Base-by-base conservation (phyloP, 2,329 filamentous ascomycete species). In the Sporothrix pallida region DNA sequence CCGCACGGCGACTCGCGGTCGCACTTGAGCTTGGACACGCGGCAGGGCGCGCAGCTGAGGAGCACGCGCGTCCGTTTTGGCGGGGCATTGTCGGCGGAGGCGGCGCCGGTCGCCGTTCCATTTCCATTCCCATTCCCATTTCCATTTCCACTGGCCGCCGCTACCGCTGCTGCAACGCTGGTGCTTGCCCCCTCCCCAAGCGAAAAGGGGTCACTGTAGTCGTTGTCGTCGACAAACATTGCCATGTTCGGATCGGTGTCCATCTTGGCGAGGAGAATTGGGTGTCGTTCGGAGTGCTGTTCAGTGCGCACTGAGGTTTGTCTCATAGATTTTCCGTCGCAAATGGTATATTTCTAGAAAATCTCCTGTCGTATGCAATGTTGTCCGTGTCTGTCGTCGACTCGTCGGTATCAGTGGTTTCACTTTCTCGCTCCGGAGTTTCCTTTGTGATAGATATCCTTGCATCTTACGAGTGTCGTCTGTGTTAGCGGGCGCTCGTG, bases 1-100 rank as follows among this genome's bases (percentile, higher is more conserved):
- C 81, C 78, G 79, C 87, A 89, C 68, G 87, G 87, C 60, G 83
- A 78, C 6, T 80, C 79, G 69, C 87, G 85, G 78, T 89, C 86
- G 79, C 87, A 89, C 76, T 88, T 89, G 42, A 88, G 83, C 81
- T 89, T 89, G 54, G 86, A 88, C 72, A 77, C 74, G 69, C 87
- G 86, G 76, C 87, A 89, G 2, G 86, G 83, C 8, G 80, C 84
- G 75, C 87, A 89, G 3, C 86, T 87, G 26, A 88, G 84, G 2
- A 87, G 81, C 26, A 87, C 80, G 48, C 87, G 83, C 23, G 81
- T 83, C 37, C 87, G 84, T 78, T 87, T 88, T 1, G 65, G 31
- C 63, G 20, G 23, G 4, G 42, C 46, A 10, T 37, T 17, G n/a
- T 13, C n/a, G 9, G n/a, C 50, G 17, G 26, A 31, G 44, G 42